Evolutionary conservation across 2,329 filamentous ascomycete genomes (phyloP).

Genomic region (Penicillium sp.): DNA sequence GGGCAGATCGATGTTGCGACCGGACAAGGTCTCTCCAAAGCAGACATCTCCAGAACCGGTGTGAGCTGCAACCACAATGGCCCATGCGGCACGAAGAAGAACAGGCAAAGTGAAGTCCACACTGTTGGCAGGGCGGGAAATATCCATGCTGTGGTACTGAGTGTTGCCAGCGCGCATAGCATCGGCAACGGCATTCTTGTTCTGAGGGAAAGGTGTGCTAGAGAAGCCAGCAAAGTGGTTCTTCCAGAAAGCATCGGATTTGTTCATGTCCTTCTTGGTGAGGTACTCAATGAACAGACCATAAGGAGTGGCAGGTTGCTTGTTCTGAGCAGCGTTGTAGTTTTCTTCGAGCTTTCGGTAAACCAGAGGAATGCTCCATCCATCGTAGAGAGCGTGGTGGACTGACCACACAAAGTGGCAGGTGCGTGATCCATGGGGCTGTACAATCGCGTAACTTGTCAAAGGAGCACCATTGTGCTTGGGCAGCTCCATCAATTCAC

Average conservation of each 20-base stretch:
- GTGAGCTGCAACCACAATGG: slow-evolving; percentile 47
- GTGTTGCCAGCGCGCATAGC: slow-evolving; percentile 24
- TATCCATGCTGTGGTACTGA: slow-evolving; percentile 21
- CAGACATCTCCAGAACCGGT: slow-evolving; percentile 47
- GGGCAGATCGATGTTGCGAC: slow-evolving; percentile 49
- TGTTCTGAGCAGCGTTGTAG: slow-evolving; percentile 21
- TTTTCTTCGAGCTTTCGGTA: slow-evolving; percentile 36
- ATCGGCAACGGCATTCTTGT: slow-evolving; percentile 18
- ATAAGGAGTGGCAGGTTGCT: slow-evolving; percentile 20
- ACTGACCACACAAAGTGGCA: slow-evolving; percentile 47
- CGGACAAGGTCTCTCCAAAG: slow-evolving; percentile 53
- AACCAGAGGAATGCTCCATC: slow-evolving; percentile 41
- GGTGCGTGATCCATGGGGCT: slow-evolving; percentile 18
- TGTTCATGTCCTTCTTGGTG: slow-evolving; percentile 20
- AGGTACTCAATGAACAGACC: slow-evolving; percentile 32
- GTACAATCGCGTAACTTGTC: slow-evolving; percentile 35
- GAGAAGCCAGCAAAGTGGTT: slow-evolving; percentile 27
- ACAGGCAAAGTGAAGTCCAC: slow-evolving; percentile 44
- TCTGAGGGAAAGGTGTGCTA: slow-evolving; percentile 27
- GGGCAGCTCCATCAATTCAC: slow-evolving; percentile 25
- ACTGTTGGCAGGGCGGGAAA: slow-evolving; percentile 17
- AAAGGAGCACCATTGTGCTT: slow-evolving; percentile 34
- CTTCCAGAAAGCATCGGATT: slow-evolving; percentile 34
- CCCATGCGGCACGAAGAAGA: slow-evolving; percentile 51
- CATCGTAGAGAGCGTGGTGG: slow-evolving; percentile 52